Evolutionary conservation across 768 basidiomycete species (phyloP).

Genomic region (Dentipellis sp.): DNA sequence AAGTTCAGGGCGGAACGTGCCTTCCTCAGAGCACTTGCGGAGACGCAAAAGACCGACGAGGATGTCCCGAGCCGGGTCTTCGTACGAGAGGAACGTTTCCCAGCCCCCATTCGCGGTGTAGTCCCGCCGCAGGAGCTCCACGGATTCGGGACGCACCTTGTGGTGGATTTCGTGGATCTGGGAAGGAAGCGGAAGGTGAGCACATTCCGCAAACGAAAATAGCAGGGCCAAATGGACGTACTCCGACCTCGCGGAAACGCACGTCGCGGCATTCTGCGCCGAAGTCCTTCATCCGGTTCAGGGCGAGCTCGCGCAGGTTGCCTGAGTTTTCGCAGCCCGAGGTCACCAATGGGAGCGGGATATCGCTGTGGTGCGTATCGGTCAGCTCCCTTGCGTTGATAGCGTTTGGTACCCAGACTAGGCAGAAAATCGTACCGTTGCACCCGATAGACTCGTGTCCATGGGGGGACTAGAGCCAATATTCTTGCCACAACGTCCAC

Average conservation of each 20-base stretch:
- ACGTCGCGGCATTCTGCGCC: conserved; percentile 97
- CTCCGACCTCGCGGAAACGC: conserved; percentile 95
- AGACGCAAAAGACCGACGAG: conserved; percentile 87
- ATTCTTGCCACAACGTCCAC: conserved; percentile 97
- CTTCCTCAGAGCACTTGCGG: conserved; percentile 93
- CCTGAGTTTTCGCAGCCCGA: conserved; percentile 98
- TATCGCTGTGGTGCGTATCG: conserved; percentile 51
- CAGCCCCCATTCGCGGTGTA: conserved; percentile 97
- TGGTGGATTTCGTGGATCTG: conserved; percentile 98
- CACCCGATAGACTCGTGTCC: conserved; percentile 97
- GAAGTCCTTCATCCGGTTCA: conserved; percentile 98
- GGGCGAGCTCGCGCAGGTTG: conserved; percentile 89
- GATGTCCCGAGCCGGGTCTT: conserved; percentile 96
- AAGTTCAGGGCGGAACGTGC: conserved; percentile 92
- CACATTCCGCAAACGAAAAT: background rate
- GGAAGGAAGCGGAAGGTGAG: conserved; percentile 4
- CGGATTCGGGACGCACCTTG: conserved; percentile 90
- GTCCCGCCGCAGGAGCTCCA: conserved; percentile 91
- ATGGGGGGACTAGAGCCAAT: conserved; percentile 92
- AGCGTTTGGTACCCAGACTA: background rate
- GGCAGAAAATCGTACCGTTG: conserved; percentile 52
- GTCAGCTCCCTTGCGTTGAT: background rate
- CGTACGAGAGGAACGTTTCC: conserved; percentile 99
- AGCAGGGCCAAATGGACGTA: conserved; percentile 29
- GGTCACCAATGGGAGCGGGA: conserved; percentile 91